phyloP scores from a whole-genome alignment of 208 protist species.

The Porcisia deanei region DNA sequence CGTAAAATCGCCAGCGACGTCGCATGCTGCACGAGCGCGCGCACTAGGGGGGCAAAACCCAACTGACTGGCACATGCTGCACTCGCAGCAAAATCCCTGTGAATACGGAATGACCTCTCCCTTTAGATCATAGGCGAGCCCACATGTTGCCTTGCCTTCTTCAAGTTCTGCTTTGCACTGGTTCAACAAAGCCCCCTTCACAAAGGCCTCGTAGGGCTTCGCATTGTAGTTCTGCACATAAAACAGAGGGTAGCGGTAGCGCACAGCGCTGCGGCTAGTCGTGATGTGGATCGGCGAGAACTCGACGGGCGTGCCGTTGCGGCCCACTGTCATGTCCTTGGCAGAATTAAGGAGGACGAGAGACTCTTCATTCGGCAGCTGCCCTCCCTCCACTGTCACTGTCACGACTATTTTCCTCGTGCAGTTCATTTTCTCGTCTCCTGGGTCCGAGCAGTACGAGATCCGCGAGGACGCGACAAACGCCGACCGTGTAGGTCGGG shows the following conservation, averaged over 20 bases:
- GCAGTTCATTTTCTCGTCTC: conserved; percentile 52
- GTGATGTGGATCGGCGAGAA: conserved; percentile 71
- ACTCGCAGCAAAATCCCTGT: conserved; percentile 88
- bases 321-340: conserved; percentile 40
- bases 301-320: conserved; percentile 23
- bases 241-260: conserved; percentile 82
- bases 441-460: conserved; percentile 64
- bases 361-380: conserved; percentile 62
- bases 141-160: conserved; percentile 64
- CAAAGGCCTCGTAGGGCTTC: conserved; percentile 75
- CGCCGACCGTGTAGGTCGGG: conserved; percentile 18
- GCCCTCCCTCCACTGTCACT: conserved; percentile 66
- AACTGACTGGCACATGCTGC: conserved; percentile 61
- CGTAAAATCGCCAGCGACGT: conserved; percentile 52
- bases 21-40: conserved; percentile 61
- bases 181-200: conserved; percentile 44
- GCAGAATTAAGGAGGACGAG: conserved; percentile 62
- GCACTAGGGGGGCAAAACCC: conserved; percentile 60
- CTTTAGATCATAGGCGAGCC: conserved; percentile 39
- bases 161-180: conserved; percentile 66
- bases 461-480: conserved; percentile 71
- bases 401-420: conserved; percentile 79
- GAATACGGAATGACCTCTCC: conserved; percentile 70
- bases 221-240: conserved; percentile 87
- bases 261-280: conserved; percentile 57